Conservation (phyloP, 192 early-diverging fungal genomes). For the Podila verticillata region DNA sequence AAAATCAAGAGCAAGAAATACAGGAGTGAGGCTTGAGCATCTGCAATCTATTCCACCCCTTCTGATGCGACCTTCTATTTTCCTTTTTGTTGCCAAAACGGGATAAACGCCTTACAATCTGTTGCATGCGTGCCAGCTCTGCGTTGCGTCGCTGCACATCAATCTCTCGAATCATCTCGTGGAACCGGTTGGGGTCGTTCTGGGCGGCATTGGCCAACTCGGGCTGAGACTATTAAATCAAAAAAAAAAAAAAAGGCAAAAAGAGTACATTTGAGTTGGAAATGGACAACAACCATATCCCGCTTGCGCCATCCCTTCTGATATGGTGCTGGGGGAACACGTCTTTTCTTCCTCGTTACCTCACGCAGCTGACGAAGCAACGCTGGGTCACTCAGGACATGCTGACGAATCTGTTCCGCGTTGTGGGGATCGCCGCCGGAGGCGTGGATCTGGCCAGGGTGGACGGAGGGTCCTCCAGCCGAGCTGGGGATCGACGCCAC, state of each 20-base stretch:
- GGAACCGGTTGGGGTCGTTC: conserved; percentile 74
- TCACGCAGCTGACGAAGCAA: conserved; percentile 66
- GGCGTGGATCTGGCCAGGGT: conserved; percentile 27
- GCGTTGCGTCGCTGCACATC: conserved; percentile 64
- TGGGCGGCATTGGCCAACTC: conserved; percentile 70
- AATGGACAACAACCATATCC: background rate
- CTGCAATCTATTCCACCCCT: background rate
- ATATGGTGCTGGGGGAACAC: conserved; percentile 1
- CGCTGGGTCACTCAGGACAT: conserved; percentile 66
- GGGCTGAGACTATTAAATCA: conserved; percentile 61
- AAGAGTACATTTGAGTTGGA: background rate
- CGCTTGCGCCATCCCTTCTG: conserved; percentile 11
- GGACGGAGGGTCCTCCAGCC: conserved; percentile 13
- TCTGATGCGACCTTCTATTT: too few relatives aligned
- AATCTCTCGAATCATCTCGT: conserved; percentile 66
- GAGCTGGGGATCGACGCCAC: conserved; percentile 20
- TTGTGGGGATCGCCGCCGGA: conserved; percentile 48
- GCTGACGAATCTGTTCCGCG: conserved; percentile 67
- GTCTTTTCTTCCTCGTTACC: conserved; percentile 55
- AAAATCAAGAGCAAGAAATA: background rate
- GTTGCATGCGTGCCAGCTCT: conserved; percentile 57
- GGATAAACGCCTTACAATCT: conserved; percentile 52
- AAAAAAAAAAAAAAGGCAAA: background rate
- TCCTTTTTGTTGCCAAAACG: too few relatives aligned
- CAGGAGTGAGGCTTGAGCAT: conserved; percentile 2